Base-by-base conservation (phyloP, 495 filamentous ascomycete species). In the Aspergillus sclerotioniger region DNA sequence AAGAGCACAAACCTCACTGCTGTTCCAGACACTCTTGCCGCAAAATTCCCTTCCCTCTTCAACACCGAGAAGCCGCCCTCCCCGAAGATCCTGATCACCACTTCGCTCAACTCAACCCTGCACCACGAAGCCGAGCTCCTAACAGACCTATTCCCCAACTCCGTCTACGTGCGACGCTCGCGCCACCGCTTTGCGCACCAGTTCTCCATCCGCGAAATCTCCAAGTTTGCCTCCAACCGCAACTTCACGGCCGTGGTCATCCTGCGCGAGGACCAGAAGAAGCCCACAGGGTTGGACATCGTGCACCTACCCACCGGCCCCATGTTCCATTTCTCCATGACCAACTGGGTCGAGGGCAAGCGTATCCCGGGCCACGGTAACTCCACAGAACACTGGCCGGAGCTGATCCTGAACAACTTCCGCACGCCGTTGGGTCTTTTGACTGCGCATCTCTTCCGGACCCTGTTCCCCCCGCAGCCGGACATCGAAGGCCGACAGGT, bases 361-460 rank as follows among this genome's bases (percentile, higher is more conserved):
- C 84, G 86, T 25, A 77, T 98, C 3, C 88, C 89, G 1, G 92
- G 92, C 2, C 93, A 98, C 68, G 93, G 93, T 37, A 88, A 88
- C 39, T 82, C 93, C 0, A 96, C 93, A 0, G 85, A 89, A 41
- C 93, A 96, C 73, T 91, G 86, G 61, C 94, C 93, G 4, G 94
- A 98, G 72, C 82, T 98, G 41, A 90, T 97, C 49, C 81, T 98
- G 35, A 97, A 97, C 72, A 92, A 92, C 67, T 98, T 98, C 79
- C 84, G 90, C 62, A 98, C 95, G 0, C 91, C 94, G 0, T 78
- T 98, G 9, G 95, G 95, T 70, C 77, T 96, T 5, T 78, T 96
- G n/a, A 91, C 90, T 0, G 94, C 92, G 10, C 87, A 90, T 60
- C 78, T 96, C 0, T 93, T 98, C 80, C 82, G 87, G 58, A 84